phyloP scores from a whole-genome alignment of 2,329 filamentous ascomycete species.

The Penicillium sp. region DNA sequence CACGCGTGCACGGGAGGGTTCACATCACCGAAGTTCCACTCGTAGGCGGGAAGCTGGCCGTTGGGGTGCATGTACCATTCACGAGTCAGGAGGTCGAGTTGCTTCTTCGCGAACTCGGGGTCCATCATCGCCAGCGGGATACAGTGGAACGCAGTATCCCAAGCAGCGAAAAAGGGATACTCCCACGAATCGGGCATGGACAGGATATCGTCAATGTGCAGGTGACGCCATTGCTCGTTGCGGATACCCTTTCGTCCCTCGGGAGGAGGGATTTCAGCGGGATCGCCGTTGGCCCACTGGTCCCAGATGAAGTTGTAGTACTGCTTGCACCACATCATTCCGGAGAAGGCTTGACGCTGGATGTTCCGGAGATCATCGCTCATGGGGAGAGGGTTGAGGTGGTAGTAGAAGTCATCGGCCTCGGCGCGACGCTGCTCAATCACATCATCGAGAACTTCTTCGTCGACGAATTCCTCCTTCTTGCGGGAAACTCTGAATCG shows the following conservation, averaged over 20 bases:
- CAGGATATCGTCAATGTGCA: slow-evolving; percentile 90
- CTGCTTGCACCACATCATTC: slow-evolving; percentile 99
- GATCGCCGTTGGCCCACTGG: slow-evolving; percentile 95
- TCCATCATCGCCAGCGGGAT: slow-evolving; percentile 97
- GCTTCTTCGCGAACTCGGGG: slow-evolving; percentile 96
- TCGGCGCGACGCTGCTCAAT: slow-evolving; percentile 85
- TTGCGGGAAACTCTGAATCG: slow-evolving; percentile 84
- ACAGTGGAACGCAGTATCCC: slow-evolving; percentile 97
- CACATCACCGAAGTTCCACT: slow-evolving; percentile 98
- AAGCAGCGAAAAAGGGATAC: slow-evolving; percentile 96
- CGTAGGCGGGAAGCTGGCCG: slow-evolving; percentile 87
- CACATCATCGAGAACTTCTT: slow-evolving; percentile 88
- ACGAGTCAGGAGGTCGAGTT: slow-evolving; percentile 90
- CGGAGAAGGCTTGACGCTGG: slow-evolving; percentile 88
- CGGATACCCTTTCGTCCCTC: slow-evolving; percentile 75
- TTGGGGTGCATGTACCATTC: slow-evolving; percentile 99
- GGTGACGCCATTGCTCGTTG: slow-evolving; percentile 90
- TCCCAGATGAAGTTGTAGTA: slow-evolving; percentile 98
- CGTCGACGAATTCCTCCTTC: slow-evolving; percentile 77
- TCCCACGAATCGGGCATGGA: slow-evolving; percentile 99
- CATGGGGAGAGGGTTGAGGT: slow-evolving; percentile 91
- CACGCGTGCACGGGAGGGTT: slow-evolving; percentile 96
- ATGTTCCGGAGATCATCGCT: slow-evolving; percentile 91
- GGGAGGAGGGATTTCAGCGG: slow-evolving; percentile 82
- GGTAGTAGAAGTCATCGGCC: slow-evolving; percentile 93